Conservation (phyloP, 371 early-diverging fungal species). For the Fennellomyces sp. region DNA sequence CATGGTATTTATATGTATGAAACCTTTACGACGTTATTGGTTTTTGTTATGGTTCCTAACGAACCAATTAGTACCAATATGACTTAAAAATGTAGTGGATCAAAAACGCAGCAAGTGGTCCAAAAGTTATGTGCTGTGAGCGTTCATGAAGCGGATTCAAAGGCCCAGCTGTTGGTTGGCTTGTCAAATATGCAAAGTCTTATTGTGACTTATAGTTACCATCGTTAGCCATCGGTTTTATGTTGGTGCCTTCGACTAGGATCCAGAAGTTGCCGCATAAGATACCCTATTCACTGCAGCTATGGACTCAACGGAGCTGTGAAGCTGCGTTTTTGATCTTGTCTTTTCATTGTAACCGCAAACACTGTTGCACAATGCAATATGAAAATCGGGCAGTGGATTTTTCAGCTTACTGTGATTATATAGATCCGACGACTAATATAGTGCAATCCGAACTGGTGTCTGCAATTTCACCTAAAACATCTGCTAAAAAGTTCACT, state of each 20-base stretch:
- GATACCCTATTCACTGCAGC: slow-evolving; percentile 4
- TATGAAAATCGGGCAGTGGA: too few species aligned
- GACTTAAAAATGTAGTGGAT: slow-evolving; percentile 12
- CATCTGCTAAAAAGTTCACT: too few species aligned
- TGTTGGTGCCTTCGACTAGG: slow-evolving; percentile 7
- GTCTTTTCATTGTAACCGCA: slow-evolving; percentile 13
- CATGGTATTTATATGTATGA: slow-evolving; percentile 12
- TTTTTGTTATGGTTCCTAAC: slow-evolving; percentile 10
- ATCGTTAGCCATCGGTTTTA: background rate
- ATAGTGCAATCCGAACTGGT: too few species aligned
- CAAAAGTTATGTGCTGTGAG: slow-evolving; percentile 15
- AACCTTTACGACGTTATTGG: background rate
- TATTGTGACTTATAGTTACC: slow-evolving; percentile 11
- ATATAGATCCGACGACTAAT: too few species aligned
- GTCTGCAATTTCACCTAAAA: too few species aligned
- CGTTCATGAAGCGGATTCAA: slow-evolving; percentile 5
- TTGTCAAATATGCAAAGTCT: slow-evolving; percentile 21
- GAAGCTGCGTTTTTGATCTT: slow-evolving; percentile 23
- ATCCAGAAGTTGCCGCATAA: slow-evolving; percentile 17
- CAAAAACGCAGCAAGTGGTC: slow-evolving; percentile 10
- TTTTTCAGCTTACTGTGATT: too few species aligned
- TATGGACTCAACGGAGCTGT: slow-evolving; percentile 18
- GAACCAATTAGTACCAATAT: slow-evolving; percentile 10
- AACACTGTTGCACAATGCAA: too few species aligned
- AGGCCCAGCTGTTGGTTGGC: slow-evolving; percentile 15